Evolutionary conservation across 805 yeast species (phyloP).

Genomic region (Candida ortonii): DNA sequence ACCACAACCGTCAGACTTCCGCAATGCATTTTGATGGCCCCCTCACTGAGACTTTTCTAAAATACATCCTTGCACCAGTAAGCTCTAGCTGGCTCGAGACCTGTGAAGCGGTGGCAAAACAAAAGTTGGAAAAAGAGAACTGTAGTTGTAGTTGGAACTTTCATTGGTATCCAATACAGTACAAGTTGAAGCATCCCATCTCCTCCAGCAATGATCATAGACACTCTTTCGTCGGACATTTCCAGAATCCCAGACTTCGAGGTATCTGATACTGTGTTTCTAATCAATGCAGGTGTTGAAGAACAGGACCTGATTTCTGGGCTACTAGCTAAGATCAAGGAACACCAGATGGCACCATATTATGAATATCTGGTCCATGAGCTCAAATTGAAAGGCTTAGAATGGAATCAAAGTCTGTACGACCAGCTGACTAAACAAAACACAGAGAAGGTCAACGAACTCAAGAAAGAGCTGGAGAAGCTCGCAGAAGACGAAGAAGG

Average conservation of each 20-base stretch:
- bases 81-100: too few relatives aligned
- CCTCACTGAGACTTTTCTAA: too few relatives aligned
- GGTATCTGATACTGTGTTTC: constrained; percentile 77
- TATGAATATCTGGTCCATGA: constrained; percentile 64
- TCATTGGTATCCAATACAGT: too few relatives aligned
- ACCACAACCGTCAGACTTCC: too few relatives aligned
- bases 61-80: too few relatives aligned
- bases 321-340: constrained; percentile 52
- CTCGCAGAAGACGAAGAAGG: constrained; percentile 76
- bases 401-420: constrained; percentile 61
- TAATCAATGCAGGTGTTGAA: constrained; percentile 39
- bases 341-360: constrained; percentile 75
- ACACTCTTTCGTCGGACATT: constrained; percentile 44
- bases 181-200: too few relatives aligned
- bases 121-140: too few relatives aligned
- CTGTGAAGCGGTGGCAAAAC: too few relatives aligned
- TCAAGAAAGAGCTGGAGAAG: constrained; percentile 51
- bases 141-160: too few relatives aligned
- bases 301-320: constrained; percentile 37
- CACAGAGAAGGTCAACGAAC: constrained; percentile 50
- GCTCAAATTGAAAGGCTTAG: constrained; percentile 37
- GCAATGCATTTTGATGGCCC: too few relatives aligned
- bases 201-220: constrained; percentile 29
- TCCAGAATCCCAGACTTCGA: constrained; percentile 75
- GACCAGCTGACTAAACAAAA: constrained; percentile 50